These are phyloP conservation scores for Juncus inflexus DNA, from an alignment of 176 grass and related monocot species.

Conservation along the genomic window DNA sequence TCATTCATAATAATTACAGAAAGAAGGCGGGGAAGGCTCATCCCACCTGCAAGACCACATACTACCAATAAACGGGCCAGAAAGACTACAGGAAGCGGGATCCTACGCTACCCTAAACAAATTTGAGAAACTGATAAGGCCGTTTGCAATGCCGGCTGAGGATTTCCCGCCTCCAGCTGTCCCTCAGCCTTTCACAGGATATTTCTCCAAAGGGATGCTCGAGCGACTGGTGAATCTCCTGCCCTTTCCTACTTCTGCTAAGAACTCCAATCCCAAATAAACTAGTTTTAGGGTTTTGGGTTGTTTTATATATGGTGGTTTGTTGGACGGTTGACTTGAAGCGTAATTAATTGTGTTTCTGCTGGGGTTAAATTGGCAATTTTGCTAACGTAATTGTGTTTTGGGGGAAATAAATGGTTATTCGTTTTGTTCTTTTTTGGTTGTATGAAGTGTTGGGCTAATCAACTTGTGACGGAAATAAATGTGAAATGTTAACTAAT, in stretches of 20 bases:
- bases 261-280: slow-evolving; percentile 21
- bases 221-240: slow-evolving; percentile 57
- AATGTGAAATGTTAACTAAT: no score
- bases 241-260: slow-evolving; percentile 40
- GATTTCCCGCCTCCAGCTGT: slow-evolving; percentile 67
- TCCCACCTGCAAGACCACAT: slow-evolving; percentile 81
- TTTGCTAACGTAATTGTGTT: no score
- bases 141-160: slow-evolving; percentile 92
- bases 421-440: no score
- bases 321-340: not conserved
- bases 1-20: slow-evolving; percentile 31
- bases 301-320: slow-evolving; percentile 19
- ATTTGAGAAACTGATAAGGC: slow-evolving; percentile 90
- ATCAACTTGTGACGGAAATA: no score
- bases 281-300: not conserved
- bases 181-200: slow-evolving; percentile 54
- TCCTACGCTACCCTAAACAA: slow-evolving; percentile 84
- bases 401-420: no score
- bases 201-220: slow-evolving; percentile 52
- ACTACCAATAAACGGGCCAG: slow-evolving; percentile 75
- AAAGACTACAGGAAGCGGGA: slow-evolving; percentile 63
- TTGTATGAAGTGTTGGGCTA: no score
- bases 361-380: no score
- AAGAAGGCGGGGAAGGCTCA: slow-evolving; percentile 35
- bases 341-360: no score